Conservation (phyloP, 208 protist genomes). For the Cochliopodium minus region DNA sequence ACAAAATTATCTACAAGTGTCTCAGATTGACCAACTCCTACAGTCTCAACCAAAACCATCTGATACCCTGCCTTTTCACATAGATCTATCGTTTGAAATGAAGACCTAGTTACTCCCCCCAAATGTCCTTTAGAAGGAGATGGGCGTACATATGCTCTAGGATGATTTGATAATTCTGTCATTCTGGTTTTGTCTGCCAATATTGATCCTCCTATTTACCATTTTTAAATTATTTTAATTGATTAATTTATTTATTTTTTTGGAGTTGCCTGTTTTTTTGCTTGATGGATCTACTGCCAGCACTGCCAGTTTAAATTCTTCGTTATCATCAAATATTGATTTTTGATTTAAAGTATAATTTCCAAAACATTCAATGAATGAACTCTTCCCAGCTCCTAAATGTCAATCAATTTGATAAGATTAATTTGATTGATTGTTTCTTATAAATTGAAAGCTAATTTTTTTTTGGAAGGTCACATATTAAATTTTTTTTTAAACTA, state of each 20-base stretch:
- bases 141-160: slow-evolving; percentile 64
- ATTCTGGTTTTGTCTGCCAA: slow-evolving; percentile 85
- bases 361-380: slow-evolving; percentile 21
- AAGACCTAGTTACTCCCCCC: slow-evolving; percentile 61
- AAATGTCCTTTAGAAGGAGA: slow-evolving; percentile 63
- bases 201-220: slow-evolving; percentile 70
- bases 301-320: slow-evolving; percentile 43
- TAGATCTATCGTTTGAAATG: slow-evolving; percentile 62
- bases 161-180: slow-evolving; percentile 50
- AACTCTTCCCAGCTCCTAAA: neutral
- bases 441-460: no score
- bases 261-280: no score
- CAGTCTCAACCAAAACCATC: slow-evolving; percentile 76
- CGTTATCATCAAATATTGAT: slow-evolving; percentile 34
- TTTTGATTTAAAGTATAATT: no score
- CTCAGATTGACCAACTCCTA: slow-evolving; percentile 74
- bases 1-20: slow-evolving; percentile 8
- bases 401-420: no score
- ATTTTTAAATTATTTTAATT: no score
- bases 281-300: slow-evolving; percentile 73
- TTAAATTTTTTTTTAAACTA: no score
- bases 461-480: no score
- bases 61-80: slow-evolving; percentile 72
- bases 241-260: no score
- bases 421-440: no score